These are phyloP conservation scores for Barnettozyma californica DNA, from an alignment of 805 yeast species.

Conservation along the genomic window DNA sequence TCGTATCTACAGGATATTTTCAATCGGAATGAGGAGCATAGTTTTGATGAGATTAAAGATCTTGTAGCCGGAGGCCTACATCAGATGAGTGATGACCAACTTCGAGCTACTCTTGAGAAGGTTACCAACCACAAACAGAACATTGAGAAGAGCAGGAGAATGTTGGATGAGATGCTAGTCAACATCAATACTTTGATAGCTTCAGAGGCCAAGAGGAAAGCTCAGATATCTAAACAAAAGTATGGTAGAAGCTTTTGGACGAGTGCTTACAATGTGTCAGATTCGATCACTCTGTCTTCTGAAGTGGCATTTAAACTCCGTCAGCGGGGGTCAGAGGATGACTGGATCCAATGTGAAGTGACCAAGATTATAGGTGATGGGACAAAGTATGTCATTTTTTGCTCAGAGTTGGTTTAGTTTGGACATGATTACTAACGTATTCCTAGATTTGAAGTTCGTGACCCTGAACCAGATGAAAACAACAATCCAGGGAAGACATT, in stretches of 20 bases:
- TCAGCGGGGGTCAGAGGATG: slow-evolving; percentile 67
- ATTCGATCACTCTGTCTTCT: slow-evolving; percentile 56
- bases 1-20: slow-evolving; percentile 66
- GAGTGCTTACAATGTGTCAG: slow-evolving; percentile 55
- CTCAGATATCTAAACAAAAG: slow-evolving; percentile 21
- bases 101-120: slow-evolving; percentile 35
- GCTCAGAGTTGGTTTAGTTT: not conserved
- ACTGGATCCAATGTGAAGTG: slow-evolving; percentile 96
- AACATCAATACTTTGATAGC: slow-evolving; percentile 44
- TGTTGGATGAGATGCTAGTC: slow-evolving; percentile 36
- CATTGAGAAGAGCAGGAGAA: slow-evolving; percentile 44
- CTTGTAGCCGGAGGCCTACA: slow-evolving; percentile 26
- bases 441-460: slow-evolving; percentile 77
- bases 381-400: slow-evolving; percentile 23
- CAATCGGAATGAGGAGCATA: slow-evolving; percentile 50
- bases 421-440: slow-evolving; percentile 12
- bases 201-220: slow-evolving; percentile 21
- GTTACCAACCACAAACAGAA: slow-evolving; percentile 51
- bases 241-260: slow-evolving; percentile 31
- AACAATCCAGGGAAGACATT: slow-evolving; percentile 84
- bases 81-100: slow-evolving; percentile 33
- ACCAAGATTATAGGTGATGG: slow-evolving; percentile 73
- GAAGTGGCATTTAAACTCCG: slow-evolving; percentile 84
- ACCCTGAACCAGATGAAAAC: slow-evolving; percentile 95
- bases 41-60: slow-evolving; percentile 40